Conservation (phyloP, 305 asterid species). For the Solanum hybrid region DNA sequence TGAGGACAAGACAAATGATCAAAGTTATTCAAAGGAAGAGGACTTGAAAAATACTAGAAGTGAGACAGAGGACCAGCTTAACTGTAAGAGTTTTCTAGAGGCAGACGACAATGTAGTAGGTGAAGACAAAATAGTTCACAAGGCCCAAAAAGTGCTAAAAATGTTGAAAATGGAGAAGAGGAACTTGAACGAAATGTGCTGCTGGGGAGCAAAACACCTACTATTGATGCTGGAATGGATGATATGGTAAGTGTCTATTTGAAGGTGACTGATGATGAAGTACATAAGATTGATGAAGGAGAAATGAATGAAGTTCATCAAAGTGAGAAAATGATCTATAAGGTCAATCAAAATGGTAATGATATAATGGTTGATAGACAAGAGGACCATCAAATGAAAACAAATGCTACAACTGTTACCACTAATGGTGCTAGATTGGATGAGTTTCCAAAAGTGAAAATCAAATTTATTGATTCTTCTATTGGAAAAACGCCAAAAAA, state of each 20-base stretch:
- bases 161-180: not conserved
- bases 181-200: conserved; percentile 6
- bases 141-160: not conserved
- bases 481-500: too few species aligned
- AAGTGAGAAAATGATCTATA: conserved; percentile 16
- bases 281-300: conserved; percentile 23
- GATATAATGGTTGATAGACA: too few species aligned
- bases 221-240: conserved; percentile 5
- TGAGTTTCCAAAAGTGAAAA: too few species aligned
- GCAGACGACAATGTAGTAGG: conserved; percentile 1
- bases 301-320: conserved; percentile 16
- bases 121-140: too few species aligned
- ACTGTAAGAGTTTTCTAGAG: not conserved
- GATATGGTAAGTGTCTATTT: conserved; percentile 12
- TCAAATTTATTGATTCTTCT: too few species aligned
- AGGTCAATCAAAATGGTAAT: not conserved
- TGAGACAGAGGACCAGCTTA: conserved; percentile 11
- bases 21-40: conserved; percentile 15
- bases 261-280: conserved; percentile 21
- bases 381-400: too few species aligned
- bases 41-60: conserved; percentile 14
- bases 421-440: too few species aligned
- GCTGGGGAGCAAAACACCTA: conserved; percentile 14
- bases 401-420: too few species aligned
- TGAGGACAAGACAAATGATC: conserved; percentile 8